Evolutionary conservation across 805 yeast genomes (phyloP), one percentile per base, ranked within the genome.

Genomic region (Henningerozyma blattae): DNA sequence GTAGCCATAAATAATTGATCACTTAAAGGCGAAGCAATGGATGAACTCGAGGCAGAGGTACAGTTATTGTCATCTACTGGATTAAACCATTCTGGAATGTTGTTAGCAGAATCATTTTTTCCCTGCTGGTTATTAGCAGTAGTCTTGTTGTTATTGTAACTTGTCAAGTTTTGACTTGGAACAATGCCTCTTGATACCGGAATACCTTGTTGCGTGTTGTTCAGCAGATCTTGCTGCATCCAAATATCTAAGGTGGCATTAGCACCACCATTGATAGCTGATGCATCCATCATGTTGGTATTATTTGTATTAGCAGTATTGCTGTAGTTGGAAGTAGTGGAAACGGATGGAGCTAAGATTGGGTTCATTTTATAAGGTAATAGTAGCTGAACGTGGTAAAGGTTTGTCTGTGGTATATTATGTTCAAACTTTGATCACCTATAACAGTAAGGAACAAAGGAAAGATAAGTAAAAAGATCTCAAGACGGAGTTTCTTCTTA

Each of bases 21-120:
- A 18, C 40, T 42, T 10, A 37, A 29, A 2, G 52, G 48, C 4
- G 51, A 46, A 7, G 42, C 45, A 5, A 42, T 41, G 6, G 52
- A 41, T 1, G 54, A 45, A 25, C 41, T 39, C 14, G 49, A 43
- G 16, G 43, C 36, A 2, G 53, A 42, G 14, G 52, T 44, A 12
- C 53, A 51, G 15, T 49, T 34, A 15, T 49, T 41, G 20, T 36
- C 44, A 32, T 51, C 56, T 29, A 48, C 32, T 7, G 54, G 52
- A 25, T 48, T 54, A 20, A 49, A 48, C 54, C 54, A 49, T 14
- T 24, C n/a, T 10, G 27, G n/a, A 15, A 12, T 12, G 45, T 32
- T 25, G 34, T 22, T 3, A 10, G 28, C n/a, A 26, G 28, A 10
- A 13, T 26, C 28, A 10, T 13, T 26, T 26, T 7, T 8, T 10